Base-by-base conservation (phyloP, 164 flowering plant species). In the Aristolochia contorta region DNA sequence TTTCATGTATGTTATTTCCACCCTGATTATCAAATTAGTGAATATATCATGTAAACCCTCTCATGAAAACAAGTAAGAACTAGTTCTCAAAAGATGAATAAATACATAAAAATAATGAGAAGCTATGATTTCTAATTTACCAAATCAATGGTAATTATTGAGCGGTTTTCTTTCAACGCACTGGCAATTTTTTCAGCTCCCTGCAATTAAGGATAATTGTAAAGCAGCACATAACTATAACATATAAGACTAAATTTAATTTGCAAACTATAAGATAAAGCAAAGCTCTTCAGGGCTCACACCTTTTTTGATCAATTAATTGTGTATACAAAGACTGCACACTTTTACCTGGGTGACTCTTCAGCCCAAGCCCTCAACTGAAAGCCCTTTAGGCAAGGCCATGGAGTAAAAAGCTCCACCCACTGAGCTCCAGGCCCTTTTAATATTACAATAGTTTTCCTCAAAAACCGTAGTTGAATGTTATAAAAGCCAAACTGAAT, bases 171-270 rank as follows among this genome's bases (percentile, higher is more conserved):
- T 80, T 86, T 87, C 76, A 90, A 71, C 65, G 96, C 95, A 56
- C 80, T 88, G 16, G 94, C 96, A 65, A 94, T 77, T 66, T 70
- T 81, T 72, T 86, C 89, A 59, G 97, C 96, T 56, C 99, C 97
- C 97, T 94, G 77, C 45, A 21, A 60, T 15, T 1, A 53, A 53
- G 13, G 5, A 20, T 9, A 56, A 30, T 49, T 49, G 15, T 18
- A 18, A 49, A 49, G 53, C 22, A 20, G 19, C 22, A 16, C 3
- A 18, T 49, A 18, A 18, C 53, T 20, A 49, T 20, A 49, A 4
- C 15, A 5, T 6, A 49, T 20, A 49, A 19, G 8, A 49, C 4
- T 12, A 20, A 49, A 16, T 3, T 37, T 37, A 37, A 0, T 37
- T 37, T 37, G 43, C 10, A 37, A 37, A 37, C 43, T 3, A 37